Evolutionary conservation across 352 stramenopile genomes (phyloP).

Genomic region (Phytophthora multivora): DNA sequence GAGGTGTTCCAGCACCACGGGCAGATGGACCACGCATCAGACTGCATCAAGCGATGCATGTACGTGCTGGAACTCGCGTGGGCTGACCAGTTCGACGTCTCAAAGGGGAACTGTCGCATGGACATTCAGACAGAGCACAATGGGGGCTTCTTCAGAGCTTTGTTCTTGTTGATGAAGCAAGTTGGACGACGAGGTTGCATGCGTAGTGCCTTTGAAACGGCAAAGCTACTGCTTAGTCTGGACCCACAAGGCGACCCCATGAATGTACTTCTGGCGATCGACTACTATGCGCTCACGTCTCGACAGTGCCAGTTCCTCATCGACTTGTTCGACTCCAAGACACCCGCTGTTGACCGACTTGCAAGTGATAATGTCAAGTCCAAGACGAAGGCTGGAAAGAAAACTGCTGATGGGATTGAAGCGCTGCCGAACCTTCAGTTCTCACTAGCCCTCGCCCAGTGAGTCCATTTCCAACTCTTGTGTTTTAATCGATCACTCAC

Average conservation of each 20-base stretch:
- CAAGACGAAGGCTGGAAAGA: constrained; percentile 27
- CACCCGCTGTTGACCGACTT: constrained; percentile 62
- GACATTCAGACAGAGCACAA: constrained; percentile 82
- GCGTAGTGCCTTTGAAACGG: constrained; percentile 85
- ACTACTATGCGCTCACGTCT: constrained; percentile 85
- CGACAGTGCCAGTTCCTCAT: constrained; percentile 83
- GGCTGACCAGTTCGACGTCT: constrained; percentile 84
- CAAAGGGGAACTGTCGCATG: constrained; percentile 84
- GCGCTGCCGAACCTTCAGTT: constrained; percentile 78
- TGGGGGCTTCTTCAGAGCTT: constrained; percentile 69
- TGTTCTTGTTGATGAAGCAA: constrained; percentile 87
- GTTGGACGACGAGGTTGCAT: constrained; percentile 82
- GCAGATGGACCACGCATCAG: constrained; percentile 83
- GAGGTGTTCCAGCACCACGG: constrained; percentile 89
- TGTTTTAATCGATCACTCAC: neutral
- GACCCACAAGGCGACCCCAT: constrained; percentile 84
- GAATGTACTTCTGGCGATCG: constrained; percentile 77
- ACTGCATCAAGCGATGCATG: constrained; percentile 88
- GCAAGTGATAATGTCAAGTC: constrained; percentile 8
- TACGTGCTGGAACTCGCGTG: constrained; percentile 84
- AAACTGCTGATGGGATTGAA: constrained; percentile 16
- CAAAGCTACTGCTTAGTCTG: constrained; percentile 73
- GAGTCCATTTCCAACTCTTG: constrained; percentile 8
- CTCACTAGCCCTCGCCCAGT: constrained; percentile 78
- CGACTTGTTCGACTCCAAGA: constrained; percentile 63